Base-by-base conservation (phyloP, 2,329 filamentous ascomycete genomes). In the Diplodia mutila region DNA sequence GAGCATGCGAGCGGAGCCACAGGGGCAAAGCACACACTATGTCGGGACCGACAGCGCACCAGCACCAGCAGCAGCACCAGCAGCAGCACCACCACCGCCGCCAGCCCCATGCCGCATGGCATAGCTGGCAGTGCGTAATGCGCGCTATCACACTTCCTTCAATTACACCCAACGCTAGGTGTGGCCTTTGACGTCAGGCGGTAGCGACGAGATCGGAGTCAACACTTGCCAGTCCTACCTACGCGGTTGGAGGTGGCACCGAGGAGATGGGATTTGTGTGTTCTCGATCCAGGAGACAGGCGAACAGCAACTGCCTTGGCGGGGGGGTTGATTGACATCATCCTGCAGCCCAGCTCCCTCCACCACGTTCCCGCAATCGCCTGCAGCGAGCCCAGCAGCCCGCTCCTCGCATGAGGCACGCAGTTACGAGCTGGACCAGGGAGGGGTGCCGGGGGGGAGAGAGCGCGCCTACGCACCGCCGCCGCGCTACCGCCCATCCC, bases 391-490 rank as follows among this genome's bases (percentile, higher is more conserved):
- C 42, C 27, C 29, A 25, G 16, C 27, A 46, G n/a, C 57, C 39
- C 25, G 46, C 46, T 63, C 59, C 59, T 63, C 59, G 59, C 59
- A 63, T 63, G 59, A 14, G 29, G 18, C 59, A 29, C 46, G 57
- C 57, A 61, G 57, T 61, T 49, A 23, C 57, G 39, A 29, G 21
- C 25, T 48, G 39, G n/a, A n/a, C n/a, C n/a, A n/a, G n/a, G n/a
- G n/a, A n/a, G n/a, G n/a, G n/a, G n/a, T n/a, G n/a, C n/a, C n/a
- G n/a, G n/a, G n/a, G n/a, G n/a, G n/a, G n/a, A 37, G 25, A 34
- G 6, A 18, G 14, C 21, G 39, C 55, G 55, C 39, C 23, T 48
- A 61, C 46, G 55, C 55, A 61, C 23, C 23, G 37, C 6, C 1
- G 29, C 29, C 6, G 29, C 39, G 55, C 37, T 23, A 48, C 23